Evolutionary conservation across 345 rosid species (phyloP).

Genomic region (Atalantia buxifolia): DNA sequence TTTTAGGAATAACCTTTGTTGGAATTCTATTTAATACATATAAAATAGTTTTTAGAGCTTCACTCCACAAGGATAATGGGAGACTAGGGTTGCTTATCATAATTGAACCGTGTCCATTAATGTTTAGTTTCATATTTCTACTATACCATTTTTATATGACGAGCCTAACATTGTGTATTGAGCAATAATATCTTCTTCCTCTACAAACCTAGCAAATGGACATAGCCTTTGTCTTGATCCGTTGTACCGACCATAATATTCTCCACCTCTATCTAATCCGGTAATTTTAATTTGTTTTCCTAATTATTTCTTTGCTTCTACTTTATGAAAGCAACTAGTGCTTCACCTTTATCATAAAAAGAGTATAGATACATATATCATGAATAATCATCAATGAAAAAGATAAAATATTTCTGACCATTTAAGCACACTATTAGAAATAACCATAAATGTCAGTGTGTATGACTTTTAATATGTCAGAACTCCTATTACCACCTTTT

Average conservation of each 20-base stretch:
- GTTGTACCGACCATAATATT: background rate
- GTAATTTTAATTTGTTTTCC: background rate
- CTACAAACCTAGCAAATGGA: background rate
- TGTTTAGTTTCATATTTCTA: background rate
- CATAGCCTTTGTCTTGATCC: background rate
- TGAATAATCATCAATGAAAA: background rate
- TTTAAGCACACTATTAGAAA: background rate
- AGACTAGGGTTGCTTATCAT: background rate
- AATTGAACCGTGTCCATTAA: background rate
- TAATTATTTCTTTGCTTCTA: background rate
- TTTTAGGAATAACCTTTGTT: background rate
- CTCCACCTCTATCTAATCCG: background rate
- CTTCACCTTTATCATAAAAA: background rate
- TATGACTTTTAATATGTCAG: background rate
- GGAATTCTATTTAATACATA: background rate
- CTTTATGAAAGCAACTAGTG: background rate
- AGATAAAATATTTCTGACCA: background rate
- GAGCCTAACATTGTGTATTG: background rate
- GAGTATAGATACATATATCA: background rate
- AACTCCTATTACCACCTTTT: background rate
- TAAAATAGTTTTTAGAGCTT: background rate
- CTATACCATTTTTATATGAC: background rate
- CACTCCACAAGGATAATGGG: background rate
- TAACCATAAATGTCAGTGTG: background rate
- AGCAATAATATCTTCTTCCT: background rate